Evolutionary conservation across 768 basidiomycete species (phyloP).

Genomic region (Boletus pseudopeckii): DNA sequence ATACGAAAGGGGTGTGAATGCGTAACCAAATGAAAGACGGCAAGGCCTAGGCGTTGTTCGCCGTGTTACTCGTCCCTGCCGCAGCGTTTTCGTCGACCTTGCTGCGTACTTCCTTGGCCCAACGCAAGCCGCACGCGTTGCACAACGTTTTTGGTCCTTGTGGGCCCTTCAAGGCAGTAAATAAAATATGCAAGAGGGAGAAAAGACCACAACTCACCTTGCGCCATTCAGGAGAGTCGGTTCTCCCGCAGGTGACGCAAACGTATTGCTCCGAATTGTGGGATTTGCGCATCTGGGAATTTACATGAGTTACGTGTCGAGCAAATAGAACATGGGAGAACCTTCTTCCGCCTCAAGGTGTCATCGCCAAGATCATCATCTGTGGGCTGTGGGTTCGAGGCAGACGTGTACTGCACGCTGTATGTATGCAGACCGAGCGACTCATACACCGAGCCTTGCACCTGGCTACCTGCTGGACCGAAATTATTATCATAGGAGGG

Average conservation of each 20-base stretch:
- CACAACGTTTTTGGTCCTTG: conserved; percentile 96
- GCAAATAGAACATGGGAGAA: conserved; percentile 13
- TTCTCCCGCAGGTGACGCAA: conserved; percentile 89
- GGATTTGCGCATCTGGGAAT: conserved; percentile 35
- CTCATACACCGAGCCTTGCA: conserved; percentile 19
- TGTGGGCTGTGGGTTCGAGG: conserved; percentile 10
- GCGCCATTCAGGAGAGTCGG: conserved; percentile 97
- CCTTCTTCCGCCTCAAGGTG: conserved; percentile 63
- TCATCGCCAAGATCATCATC: conserved; percentile 50
- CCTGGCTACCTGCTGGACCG: conserved; percentile 6
- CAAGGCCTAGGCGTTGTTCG: conserved; percentile 14
- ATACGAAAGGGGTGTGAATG: not conserved
- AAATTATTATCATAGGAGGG: conserved; percentile 19
- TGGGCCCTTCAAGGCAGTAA: conserved; percentile 60
- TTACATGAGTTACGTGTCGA: conserved; percentile 1
- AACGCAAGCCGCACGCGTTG: conserved; percentile 92
- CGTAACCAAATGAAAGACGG: not conserved
- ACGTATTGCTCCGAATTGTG: conserved; percentile 67
- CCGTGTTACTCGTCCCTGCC: conserved; percentile 21
- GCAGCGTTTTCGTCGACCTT: conserved; percentile 34
- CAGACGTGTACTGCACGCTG: conserved; percentile 15
- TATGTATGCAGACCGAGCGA: conserved; percentile 14
- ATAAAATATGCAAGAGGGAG: conserved; percentile 19
- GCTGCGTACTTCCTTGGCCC: conserved; percentile 74
- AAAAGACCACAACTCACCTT: conserved; percentile 47